Evolutionary conservation across 371 early-diverging fungal genomes (phyloP).

Genomic region (Mortierella sp.): DNA sequence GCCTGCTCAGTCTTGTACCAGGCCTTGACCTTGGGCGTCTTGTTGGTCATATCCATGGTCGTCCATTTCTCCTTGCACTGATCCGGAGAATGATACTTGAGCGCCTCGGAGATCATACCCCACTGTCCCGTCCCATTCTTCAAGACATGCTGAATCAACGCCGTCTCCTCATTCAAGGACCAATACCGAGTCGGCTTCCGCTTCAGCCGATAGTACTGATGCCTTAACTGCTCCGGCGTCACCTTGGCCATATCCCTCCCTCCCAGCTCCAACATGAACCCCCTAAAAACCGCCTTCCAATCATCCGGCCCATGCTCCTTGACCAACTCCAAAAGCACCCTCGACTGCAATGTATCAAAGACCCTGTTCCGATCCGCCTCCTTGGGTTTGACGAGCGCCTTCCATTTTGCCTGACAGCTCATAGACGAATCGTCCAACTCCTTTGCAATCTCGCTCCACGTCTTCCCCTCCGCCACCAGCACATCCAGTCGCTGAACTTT

Average conservation of each 20-base stretch:
- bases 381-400: conserved; percentile 11
- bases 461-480: conserved; percentile 26
- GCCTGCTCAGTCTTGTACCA: conserved; percentile 46
- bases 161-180: conserved; percentile 44
- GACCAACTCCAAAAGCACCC: conserved; percentile 34
- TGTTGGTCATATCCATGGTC: conserved; percentile 30
- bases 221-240: conserved; percentile 39
- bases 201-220: conserved; percentile 39
- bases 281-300: conserved; percentile 44
- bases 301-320: conserved; percentile 36
- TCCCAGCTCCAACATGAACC: conserved; percentile 46
- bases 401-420: conserved; percentile 43
- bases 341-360: conserved; percentile 46
- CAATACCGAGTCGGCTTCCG: conserved; percentile 22
- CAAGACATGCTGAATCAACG: conserved; percentile 48
- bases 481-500: conserved; percentile 17
- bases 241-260: conserved; percentile 50
- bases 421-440: not conserved
- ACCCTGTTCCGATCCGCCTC: conserved; percentile 25
- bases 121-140: conserved; percentile 41
- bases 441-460: conserved; percentile 40
- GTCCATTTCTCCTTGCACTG: conserved; percentile 41
- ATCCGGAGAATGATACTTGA: conserved; percentile 37
- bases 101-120: conserved; percentile 31
- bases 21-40: conserved; percentile 21